Base-by-base conservation (phyloP, 306 rosid species). In the Prinsepia uniflora region DNA sequence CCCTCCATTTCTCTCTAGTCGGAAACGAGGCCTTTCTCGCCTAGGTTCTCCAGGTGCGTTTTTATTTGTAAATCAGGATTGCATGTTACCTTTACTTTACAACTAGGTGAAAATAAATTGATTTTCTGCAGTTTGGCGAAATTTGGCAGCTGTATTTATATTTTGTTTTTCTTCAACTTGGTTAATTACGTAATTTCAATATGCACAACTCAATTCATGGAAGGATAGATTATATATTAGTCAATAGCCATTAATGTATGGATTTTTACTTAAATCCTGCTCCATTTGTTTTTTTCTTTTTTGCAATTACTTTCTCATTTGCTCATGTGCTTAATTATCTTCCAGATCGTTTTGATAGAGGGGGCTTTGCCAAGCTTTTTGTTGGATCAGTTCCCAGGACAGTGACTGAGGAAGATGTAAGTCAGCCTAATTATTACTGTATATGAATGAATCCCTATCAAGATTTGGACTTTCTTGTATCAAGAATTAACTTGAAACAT, bases 381-480 rank as follows among this genome's bases (percentile, higher is more conserved):
- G 89, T 89, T 63, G 97, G 97, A 71, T 91, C 96, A 58, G 97
- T 94, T 79, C 99, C 97, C 12, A 85, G 95, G 81, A 87, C 92
- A 20, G 91, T 92, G 63, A 83, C 84, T 6, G 99, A 94, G 85
- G 99, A 82, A 82, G 91, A 89, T 80, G 97, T 91, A 74, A 83
- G 86, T 75, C 44, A 40, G 53, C 60, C 50, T 56, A 49, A 44
- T 34, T 42, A 17, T 44, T 36, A 17, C 24, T 10, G 17, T 72
- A 19, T 54, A 15, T 9, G 34, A 50, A 15, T 9, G 34, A 50
- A 22, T 47, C 40, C 19, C 6, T 19, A 6, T 41, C 41, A 22
- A 54, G 10, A 42, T 50, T 61, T 61, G 49, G 15, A 41, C 20
- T 4, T 70, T 42, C 8, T 14, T 0, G 0, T 30, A 56, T 42